Evolutionary conservation across 176 grass and related monocot genomes (phyloP).

Genomic region (Typha latifolia): DNA sequence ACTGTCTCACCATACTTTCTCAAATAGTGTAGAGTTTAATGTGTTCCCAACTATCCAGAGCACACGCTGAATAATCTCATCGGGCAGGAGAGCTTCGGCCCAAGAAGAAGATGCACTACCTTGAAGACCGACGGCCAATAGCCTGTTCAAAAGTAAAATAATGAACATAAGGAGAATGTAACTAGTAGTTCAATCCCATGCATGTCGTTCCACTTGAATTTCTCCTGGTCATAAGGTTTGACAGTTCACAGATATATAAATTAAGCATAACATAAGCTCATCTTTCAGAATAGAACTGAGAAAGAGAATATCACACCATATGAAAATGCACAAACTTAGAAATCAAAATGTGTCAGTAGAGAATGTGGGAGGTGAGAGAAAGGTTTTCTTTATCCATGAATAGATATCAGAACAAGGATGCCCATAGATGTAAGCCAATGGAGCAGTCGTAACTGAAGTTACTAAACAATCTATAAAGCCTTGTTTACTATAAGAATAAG

Average conservation of each 20-base stretch:
- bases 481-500: no score
- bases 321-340: no score
- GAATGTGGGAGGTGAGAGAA: no score
- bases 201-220: not conserved
- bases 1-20: conserved; percentile 49
- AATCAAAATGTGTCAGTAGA: no score
- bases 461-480: no score
- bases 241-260: not conserved
- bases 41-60: conserved; percentile 87
- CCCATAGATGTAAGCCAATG: no score
- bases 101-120: conserved; percentile 40
- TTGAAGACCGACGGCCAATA: conserved; percentile 53
- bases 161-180: not conserved
- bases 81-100: conserved; percentile 54
- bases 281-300: not conserved
- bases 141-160: conserved; percentile 29
- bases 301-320: no score
- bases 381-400: no score
- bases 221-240: not conserved
- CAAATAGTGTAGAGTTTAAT: conserved; percentile 47
- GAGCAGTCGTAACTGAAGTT: no score
- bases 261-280: not conserved
- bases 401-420: no score
- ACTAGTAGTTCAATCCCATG: not conserved
- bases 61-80: conserved; percentile 66